Percentiles rank a stretch among this genome's conserved stretches.
These are phyloP conservation scores for Crataegus laevigata DNA, from an alignment of 306 rosid genomes.

Conservation along the genomic window DNA sequence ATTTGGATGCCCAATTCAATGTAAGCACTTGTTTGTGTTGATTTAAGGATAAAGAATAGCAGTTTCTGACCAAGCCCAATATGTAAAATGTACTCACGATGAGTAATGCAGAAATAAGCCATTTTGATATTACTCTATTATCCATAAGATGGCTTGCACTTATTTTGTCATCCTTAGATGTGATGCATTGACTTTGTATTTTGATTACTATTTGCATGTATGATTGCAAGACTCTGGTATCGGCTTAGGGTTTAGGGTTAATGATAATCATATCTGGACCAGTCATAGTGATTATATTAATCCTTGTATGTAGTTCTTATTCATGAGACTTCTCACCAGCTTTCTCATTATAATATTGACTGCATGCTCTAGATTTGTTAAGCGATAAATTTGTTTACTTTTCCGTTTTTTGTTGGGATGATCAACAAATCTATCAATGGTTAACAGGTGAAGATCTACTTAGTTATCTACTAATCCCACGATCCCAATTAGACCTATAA, in stretches of 20 bases:
- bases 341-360: not conserved
- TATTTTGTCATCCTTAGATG: not conserved
- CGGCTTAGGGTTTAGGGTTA: too few species aligned
- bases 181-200: not conserved
- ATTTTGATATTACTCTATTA: not conserved
- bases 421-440: not conserved
- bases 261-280: not conserved
- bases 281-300: too few species aligned
- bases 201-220: not conserved
- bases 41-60: not conserved
- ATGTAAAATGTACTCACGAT: not conserved
- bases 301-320: not conserved
- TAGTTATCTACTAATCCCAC: not conserved
- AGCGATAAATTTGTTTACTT: not conserved
- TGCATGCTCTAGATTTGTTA: not conserved
- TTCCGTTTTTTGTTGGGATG: not conserved
- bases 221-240: not conserved
- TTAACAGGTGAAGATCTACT: not conserved
- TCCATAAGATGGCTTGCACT: not conserved
- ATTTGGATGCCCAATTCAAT: constrained; percentile 71
- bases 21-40: constrained; percentile 37
- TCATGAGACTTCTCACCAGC: not conserved
- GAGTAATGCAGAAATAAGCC: not conserved
- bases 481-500: not conserved
- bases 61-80: not conserved